Base-by-base conservation (phyloP, 805 yeast species). In the Zygosaccharomyces kombuchaensis region DNA sequence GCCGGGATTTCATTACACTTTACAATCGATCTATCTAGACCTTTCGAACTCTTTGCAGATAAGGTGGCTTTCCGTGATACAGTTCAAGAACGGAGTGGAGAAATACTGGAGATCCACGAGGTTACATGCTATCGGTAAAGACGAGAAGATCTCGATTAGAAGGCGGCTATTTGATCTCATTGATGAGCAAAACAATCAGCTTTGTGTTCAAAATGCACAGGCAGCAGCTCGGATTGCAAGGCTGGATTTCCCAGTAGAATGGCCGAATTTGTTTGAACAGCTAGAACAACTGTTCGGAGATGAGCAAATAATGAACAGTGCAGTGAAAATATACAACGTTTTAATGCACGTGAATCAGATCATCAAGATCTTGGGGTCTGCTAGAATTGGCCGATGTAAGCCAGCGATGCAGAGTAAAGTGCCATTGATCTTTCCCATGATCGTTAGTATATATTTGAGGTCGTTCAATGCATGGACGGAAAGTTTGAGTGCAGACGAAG, bases 31-130 rank as follows among this genome's bases (percentile, higher is more conserved):
- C 0, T 90, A 87, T 62, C 68, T 79, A 44, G 82, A 86, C 51
- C 59, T 71, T 2, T 73, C 80, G 0, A 55, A 77, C 13, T 76
- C 89, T 0, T 65, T 84, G 25, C 86, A 84, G 47, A 70, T 80
- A 6, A 72, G 98, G 57, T 89, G 96, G 96, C 69, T 90, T 21
- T 89, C 96, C 0, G 74, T 88, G 1, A 91, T 91, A 34, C 85
- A 84, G 52, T 80, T 91, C 65, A 91, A 93, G 59, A 91, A 91
- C 63, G 95, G 95, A 1, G 72, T 88, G 16, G 96, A 87, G 13
- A 80, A 77, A 59, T 80, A 79, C 58, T 91, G 99, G 98, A 72
- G 96, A 47, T 71, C 82, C 1, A 72, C 87, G 0, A 72, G 87
- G 14, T 67, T 72, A 27, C 68, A 77, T 49, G 71, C 79, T 0